Conservation (phyloP, 75 land plant species). For the Sequoiadendron giganteum region DNA sequence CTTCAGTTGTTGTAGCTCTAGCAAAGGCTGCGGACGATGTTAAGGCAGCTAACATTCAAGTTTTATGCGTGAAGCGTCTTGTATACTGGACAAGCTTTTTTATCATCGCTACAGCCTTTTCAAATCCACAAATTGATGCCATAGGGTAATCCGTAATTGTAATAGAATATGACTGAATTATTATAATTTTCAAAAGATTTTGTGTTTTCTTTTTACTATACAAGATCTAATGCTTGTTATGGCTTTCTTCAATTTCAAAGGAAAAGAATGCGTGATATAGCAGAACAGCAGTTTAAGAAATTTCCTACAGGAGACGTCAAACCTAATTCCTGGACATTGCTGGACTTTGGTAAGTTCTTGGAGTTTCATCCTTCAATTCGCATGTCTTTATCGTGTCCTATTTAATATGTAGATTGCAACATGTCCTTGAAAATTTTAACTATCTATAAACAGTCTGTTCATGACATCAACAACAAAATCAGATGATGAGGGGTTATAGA, state of each 20-base stretch:
- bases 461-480: neutral
- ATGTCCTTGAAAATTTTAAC: neutral
- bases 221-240: neutral
- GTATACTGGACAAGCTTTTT: conserved; percentile 97
- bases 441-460: neutral
- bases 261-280: conserved; percentile 73
- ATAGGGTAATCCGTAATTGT: conserved; percentile 82
- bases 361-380: neutral
- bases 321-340: conserved; percentile 92
- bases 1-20: conserved; percentile 84
- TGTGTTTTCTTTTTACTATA: neutral
- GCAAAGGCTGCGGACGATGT: conserved; percentile 94
- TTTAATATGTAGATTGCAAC: neutral
- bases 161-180: conserved; percentile 3
- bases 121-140: conserved; percentile 89
- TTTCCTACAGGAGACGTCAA: conserved; percentile 69
- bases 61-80: conserved; percentile 93
- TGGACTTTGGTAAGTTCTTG: conserved; percentile 83
- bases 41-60: conserved; percentile 82
- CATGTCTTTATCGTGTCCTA: neutral
- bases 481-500: neutral
- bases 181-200: neutral
- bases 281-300: conserved; percentile 65
- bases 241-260: conserved; percentile 28
- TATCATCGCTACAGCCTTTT: conserved; percentile 91